Conservation (phyloP, 2,329 filamentous ascomycete genomes). For the Claviceps sp. region DNA sequence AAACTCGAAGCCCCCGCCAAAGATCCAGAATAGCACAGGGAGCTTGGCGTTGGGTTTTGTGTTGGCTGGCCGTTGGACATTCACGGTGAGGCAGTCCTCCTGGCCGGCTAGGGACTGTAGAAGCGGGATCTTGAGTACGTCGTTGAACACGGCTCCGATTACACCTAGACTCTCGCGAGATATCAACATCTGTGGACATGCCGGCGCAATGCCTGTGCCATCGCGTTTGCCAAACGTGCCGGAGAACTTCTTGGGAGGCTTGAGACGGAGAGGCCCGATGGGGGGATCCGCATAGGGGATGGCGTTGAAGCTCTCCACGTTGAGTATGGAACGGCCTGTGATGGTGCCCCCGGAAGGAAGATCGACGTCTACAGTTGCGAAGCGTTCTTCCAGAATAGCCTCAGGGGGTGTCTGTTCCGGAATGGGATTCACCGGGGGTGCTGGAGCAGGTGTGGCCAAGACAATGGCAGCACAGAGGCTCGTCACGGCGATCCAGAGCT, state of each 20-base stretch:
- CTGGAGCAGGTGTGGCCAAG: slow-evolving; percentile 12
- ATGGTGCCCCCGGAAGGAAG: slow-evolving; percentile 46
- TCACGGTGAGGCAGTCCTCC: slow-evolving; percentile 53
- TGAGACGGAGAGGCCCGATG: slow-evolving; percentile 50
- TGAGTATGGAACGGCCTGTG: slow-evolving; percentile 28
- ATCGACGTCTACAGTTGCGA: slow-evolving; percentile 37
- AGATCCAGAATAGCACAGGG: slow-evolving; percentile 36
- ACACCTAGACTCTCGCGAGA: slow-evolving; percentile 30
- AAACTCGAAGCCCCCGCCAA: slow-evolving; percentile 2
- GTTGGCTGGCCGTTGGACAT: slow-evolving; percentile 44
- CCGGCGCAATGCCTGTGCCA: slow-evolving; percentile 41
- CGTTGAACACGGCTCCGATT: slow-evolving; percentile 31
- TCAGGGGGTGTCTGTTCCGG: slow-evolving; percentile 9
- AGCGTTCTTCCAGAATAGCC: slow-evolving; percentile 20
- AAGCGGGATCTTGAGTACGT: slow-evolving; percentile 40
- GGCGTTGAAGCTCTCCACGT: slow-evolving; percentile 56
- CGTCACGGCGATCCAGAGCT: neutral
- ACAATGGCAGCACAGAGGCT: slow-evolving; percentile 7
- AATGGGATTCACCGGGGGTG: slow-evolving; percentile 10
- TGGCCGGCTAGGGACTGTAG: slow-evolving; percentile 41
- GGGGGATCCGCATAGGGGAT: slow-evolving; percentile 67
- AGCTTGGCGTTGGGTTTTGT: slow-evolving; percentile 41
- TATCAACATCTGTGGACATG: slow-evolving; percentile 62
- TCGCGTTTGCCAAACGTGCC: slow-evolving; percentile 45
- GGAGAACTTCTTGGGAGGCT: slow-evolving; percentile 48